Evolutionary conservation across 2,329 filamentous ascomycete species (phyloP).

Genomic region (Parafenestella ontariensis): DNA sequence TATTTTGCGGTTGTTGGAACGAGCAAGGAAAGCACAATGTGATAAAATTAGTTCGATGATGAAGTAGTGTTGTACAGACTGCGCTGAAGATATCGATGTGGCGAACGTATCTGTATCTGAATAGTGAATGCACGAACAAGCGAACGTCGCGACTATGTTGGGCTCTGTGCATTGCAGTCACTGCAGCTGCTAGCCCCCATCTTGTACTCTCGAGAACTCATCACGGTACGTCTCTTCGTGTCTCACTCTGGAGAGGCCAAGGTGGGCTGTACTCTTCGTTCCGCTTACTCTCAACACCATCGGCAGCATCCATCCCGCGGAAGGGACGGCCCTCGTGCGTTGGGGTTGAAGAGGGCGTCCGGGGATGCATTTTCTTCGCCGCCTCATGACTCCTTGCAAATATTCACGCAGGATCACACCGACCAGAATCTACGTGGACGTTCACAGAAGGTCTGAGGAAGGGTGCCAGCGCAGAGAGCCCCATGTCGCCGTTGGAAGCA

Average conservation of each 20-base stretch:
- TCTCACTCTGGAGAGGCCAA: conserved; percentile 4
- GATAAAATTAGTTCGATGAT: conserved; percentile 16
- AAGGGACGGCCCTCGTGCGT: conserved; percentile 9
- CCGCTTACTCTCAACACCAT: conserved; percentile 7
- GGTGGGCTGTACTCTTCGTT: not conserved
- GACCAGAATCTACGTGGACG: conserved; percentile 23
- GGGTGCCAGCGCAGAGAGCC: conserved; percentile 14
- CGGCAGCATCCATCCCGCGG: conserved; percentile 3
- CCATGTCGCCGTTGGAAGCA: conserved; percentile 16
- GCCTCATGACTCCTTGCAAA: not conserved
- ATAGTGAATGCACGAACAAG: not conserved
- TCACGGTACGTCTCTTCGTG: not conserved
- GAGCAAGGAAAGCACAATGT: conserved; percentile 2
- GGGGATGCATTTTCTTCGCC: not conserved
- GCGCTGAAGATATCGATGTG: not conserved
- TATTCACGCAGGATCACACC: conserved; percentile 13
- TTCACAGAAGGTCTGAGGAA: conserved; percentile 9
- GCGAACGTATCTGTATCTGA: not conserved
- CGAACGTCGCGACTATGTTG: not conserved
- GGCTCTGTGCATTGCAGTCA: not conserved
- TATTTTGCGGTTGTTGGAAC: conserved; percentile 9
- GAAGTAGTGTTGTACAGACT: conserved; percentile 2
- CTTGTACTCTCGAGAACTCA: conserved; percentile 1
- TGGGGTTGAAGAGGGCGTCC: conserved; percentile 4
- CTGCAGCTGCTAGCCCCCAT: not conserved